A percentile compares a stretch with the other conserved stretches of the same genome.
Conservation (phyloP, 495 filamentous ascomycete genomes). For the Astrothelium subdiscretum region DNA sequence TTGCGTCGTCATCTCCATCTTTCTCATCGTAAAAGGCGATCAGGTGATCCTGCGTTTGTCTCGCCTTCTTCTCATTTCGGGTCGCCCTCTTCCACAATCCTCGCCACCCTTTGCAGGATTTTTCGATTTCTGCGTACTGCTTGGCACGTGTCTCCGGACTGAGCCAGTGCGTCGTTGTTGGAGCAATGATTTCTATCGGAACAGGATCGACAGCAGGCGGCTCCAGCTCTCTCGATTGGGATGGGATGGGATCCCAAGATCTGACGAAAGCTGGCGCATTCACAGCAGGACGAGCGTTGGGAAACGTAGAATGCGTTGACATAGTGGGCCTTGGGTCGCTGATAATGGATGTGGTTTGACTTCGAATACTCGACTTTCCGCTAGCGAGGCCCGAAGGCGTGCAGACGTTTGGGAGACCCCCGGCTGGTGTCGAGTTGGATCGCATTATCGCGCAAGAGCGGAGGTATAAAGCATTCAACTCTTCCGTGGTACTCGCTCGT, state of each 20-base stretch:
- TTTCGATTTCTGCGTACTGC: neutral
- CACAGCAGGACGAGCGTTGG: neutral
- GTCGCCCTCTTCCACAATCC: neutral
- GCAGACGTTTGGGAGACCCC: neutral
- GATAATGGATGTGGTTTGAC: neutral
- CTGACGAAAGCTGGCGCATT: neutral
- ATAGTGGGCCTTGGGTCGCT: neutral
- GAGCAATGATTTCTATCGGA: neutral
- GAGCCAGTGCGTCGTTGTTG: neutral
- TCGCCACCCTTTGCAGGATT: neutral
- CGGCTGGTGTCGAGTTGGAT: neutral
- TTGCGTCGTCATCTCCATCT: neutral
- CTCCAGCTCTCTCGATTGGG: neutral
- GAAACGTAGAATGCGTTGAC: neutral
- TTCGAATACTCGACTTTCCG: neutral
- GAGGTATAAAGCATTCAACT: neutral
- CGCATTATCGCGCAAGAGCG: slow-evolving; percentile 1
- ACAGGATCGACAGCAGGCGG: neutral
- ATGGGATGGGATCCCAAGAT: neutral
- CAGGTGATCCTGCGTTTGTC: neutral
- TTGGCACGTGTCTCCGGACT: neutral
- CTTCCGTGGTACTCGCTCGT: neutral
- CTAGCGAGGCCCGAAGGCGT: neutral
- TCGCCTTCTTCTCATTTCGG: neutral
- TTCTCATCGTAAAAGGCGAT: neutral